These are phyloP conservation scores for Claviceps humidiphila DNA, from an alignment of 2,329 filamentous ascomycete species.

Conservation along the genomic window DNA sequence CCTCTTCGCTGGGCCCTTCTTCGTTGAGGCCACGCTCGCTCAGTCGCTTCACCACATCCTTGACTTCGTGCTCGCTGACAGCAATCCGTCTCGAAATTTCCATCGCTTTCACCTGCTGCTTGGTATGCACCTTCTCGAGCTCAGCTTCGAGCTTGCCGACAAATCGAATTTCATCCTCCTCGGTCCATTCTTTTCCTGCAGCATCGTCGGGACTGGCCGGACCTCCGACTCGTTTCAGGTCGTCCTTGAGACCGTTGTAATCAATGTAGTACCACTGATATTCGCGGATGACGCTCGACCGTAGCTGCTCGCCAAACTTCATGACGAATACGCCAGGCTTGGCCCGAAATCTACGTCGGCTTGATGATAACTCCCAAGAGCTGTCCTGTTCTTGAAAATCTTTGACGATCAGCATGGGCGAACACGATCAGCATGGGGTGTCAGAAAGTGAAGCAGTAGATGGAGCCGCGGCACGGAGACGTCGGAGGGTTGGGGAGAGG, in stretches of 20 bases:
- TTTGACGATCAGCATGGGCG: slow-evolving; percentile 39
- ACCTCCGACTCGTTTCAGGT: slow-evolving; percentile 63
- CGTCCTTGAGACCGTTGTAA: slow-evolving; percentile 84
- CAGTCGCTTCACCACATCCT: slow-evolving; percentile 67
- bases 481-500: background rate
- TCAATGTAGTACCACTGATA: slow-evolving; percentile 98
- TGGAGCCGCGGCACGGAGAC: background rate
- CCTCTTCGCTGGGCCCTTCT: slow-evolving; percentile 65
- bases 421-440: slow-evolving; percentile 4
- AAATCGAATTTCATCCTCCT: slow-evolving; percentile 84
- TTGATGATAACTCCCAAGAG: slow-evolving; percentile 27
- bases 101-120: slow-evolving; percentile 93
- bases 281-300: slow-evolving; percentile 89
- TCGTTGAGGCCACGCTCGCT: slow-evolving; percentile 46
- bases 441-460: background rate
- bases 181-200: slow-evolving; percentile 58
- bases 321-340: slow-evolving; percentile 45
- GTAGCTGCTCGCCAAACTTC: slow-evolving; percentile 94
- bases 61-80: slow-evolving; percentile 78
- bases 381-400: slow-evolving; percentile 31
- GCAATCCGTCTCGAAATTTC: slow-evolving; percentile 89
- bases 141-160: slow-evolving; percentile 78
- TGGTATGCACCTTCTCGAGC: slow-evolving; percentile 94
- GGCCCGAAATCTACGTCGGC: slow-evolving; percentile 20
- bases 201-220: slow-evolving; percentile 25